A percentile compares a stretch with the other conserved stretches of the same genome.
phyloP scores from a whole-genome alignment of 352 stramenopile species.

The Globisporangium lucens region DNA sequence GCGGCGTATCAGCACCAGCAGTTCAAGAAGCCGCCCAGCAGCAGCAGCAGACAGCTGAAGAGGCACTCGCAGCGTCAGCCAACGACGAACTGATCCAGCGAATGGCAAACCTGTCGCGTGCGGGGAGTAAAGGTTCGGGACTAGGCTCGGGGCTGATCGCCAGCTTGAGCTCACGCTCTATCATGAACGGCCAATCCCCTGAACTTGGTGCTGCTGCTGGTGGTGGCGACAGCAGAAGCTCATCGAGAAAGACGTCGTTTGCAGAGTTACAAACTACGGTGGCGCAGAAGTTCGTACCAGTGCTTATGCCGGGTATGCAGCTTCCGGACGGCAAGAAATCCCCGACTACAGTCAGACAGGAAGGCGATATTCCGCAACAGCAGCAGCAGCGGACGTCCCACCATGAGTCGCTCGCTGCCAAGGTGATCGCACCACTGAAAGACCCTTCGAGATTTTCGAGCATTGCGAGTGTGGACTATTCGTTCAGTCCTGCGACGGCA shows the following conservation, averaged over 20 bases:
- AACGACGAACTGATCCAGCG: slow-evolving; percentile 65
- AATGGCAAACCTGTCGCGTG: slow-evolving; percentile 66
- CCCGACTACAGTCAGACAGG: neutral
- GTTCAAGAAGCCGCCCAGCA: neutral
- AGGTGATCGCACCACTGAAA: slow-evolving; percentile 39
- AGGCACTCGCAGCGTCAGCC: neutral
- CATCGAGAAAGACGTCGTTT: slow-evolving; percentile 11
- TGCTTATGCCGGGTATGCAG: slow-evolving; percentile 47
- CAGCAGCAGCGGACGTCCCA: slow-evolving; percentile 3
- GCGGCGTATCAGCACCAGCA: neutral
- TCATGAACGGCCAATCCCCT: neutral
- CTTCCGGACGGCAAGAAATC: slow-evolving; percentile 24
- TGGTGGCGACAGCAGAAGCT: neutral
- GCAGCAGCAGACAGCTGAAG: slow-evolving; percentile 21
- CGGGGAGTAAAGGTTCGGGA: slow-evolving; percentile 47
- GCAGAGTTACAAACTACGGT: slow-evolving; percentile 12
- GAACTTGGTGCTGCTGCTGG: neutral
- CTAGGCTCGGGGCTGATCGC: slow-evolving; percentile 55
- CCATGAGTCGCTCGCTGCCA: slow-evolving; percentile 29
- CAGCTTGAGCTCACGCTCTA: slow-evolving; percentile 36
- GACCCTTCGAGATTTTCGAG: slow-evolving; percentile 9
- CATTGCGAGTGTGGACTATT: neutral
- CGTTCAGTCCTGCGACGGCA: neutral
- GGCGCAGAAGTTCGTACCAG: slow-evolving; percentile 38
- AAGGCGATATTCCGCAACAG: neutral